A percentile compares a stretch with the other conserved stretches of the same genome.
These are phyloP conservation scores for Phyllosticta citribraziliensis DNA, from an alignment of 2,329 filamentous ascomycete genomes.

Conservation along the genomic window DNA sequence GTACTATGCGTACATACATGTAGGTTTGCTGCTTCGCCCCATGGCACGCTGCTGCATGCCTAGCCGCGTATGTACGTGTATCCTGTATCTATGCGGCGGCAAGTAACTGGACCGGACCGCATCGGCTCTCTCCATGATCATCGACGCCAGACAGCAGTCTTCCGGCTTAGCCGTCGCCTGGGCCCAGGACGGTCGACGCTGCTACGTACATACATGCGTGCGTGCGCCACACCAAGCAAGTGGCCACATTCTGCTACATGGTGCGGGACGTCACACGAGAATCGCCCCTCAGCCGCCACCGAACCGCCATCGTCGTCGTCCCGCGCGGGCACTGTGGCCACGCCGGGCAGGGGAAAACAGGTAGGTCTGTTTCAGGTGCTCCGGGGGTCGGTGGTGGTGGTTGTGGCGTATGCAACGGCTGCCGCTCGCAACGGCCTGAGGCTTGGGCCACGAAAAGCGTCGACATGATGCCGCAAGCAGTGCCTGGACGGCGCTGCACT, in stretches of 20 bases:
- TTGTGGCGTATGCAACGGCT: background rate
- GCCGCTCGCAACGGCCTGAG: background rate
- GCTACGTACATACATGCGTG: background rate
- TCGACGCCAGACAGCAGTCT: background rate
- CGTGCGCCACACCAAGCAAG: background rate
- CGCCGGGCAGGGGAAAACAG: background rate
- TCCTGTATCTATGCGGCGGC: background rate
- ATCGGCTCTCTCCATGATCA: background rate
- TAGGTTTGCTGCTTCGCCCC: background rate
- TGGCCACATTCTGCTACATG: background rate
- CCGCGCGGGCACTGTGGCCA: too few species aligned
- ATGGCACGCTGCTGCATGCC: background rate
- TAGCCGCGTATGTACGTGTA: background rate
- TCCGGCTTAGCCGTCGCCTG: background rate
- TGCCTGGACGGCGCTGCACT: background rate
- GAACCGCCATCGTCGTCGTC: background rate
- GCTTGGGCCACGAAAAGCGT: background rate
- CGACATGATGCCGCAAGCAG: background rate
- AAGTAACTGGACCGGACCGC: background rate
- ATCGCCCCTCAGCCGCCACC: background rate
- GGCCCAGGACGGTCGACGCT: background rate
- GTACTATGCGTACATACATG: background rate
- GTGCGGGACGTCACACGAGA: background rate
- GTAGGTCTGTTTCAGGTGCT: background rate
- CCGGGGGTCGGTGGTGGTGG: too few species aligned